These are phyloP conservation scores for Fusarium luffae DNA, from an alignment of 2,329 filamentous ascomycete genomes.

Conservation along the genomic window DNA sequence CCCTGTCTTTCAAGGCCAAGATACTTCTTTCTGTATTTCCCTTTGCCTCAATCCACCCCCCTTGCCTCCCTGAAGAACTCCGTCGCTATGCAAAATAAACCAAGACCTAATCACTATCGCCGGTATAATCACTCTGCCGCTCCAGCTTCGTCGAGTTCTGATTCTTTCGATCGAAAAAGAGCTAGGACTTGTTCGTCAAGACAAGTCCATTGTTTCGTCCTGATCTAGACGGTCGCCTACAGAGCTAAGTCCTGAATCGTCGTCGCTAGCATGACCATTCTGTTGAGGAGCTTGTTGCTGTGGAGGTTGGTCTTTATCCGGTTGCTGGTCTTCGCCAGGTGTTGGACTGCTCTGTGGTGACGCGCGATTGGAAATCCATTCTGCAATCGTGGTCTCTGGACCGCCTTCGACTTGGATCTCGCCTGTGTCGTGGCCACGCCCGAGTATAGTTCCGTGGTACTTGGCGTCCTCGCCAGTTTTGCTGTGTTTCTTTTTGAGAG, in stretches of 20 bases:
- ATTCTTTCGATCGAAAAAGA: not conserved
- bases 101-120: conserved; percentile 12
- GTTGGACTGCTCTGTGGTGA: conserved; percentile 23
- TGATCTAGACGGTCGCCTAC: conserved; percentile 61
- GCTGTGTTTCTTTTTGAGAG: conserved; percentile 91
- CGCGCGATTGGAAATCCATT: conserved; percentile 52
- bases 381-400: conserved; percentile 50
- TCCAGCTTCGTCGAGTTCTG: not conserved
- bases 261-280: conserved; percentile 46
- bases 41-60: conserved; percentile 11
- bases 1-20: conserved; percentile 6
- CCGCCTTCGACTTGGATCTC: conserved; percentile 84
- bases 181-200: conserved; percentile 39
- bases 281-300: conserved; percentile 30
- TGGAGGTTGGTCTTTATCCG: conserved; percentile 8
- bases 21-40: conserved; percentile 13
- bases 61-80: conserved; percentile 39
- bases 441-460: conserved; percentile 86
- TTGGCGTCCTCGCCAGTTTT: conserved; percentile 89
- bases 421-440: conserved; percentile 76
- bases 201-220: conserved; percentile 61
- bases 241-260: conserved; percentile 67
- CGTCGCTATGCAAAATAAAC: conserved; percentile 46
- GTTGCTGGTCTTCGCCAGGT: conserved; percentile 16
- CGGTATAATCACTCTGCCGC: not conserved